Conservation (phyloP, 2,329 filamentous ascomycete genomes). For the Pestalotiopsis sp. region DNA sequence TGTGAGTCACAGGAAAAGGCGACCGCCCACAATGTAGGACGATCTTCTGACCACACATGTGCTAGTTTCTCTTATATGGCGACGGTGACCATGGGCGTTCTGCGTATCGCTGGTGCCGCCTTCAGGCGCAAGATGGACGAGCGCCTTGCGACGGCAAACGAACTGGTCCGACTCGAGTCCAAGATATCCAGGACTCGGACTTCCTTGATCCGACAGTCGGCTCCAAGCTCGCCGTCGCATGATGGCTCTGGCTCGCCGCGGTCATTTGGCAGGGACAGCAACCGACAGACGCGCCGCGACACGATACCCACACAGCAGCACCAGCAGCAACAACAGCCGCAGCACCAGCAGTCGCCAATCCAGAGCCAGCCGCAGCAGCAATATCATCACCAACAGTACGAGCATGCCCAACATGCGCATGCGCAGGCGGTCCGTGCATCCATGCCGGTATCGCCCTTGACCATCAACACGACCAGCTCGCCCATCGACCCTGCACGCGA, state of each 20-base stretch:
- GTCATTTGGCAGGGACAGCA: not conserved
- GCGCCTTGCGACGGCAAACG: slow-evolving; percentile 26
- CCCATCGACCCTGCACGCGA: slow-evolving; percentile 14
- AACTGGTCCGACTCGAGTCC: slow-evolving; percentile 25
- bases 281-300: not conserved
- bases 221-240: slow-evolving; percentile 7
- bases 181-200: slow-evolving; percentile 23
- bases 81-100: slow-evolving; percentile 30
- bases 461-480: slow-evolving; percentile 11
- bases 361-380: not conserved
- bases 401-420: not conserved
- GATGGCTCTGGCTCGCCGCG: slow-evolving; percentile 7
- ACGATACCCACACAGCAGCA: not conserved
- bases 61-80: slow-evolving; percentile 32
- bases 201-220: slow-evolving; percentile 16
- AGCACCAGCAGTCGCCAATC: slow-evolving; percentile 11
- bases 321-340: not conserved
- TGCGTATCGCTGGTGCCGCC: slow-evolving; percentile 32
- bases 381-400: not conserved
- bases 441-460: slow-evolving; percentile 25
- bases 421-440: slow-evolving; percentile 1
- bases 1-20: slow-evolving; percentile 25
- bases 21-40: not conserved
- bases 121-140: slow-evolving; percentile 30
- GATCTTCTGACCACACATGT: not conserved